Evolutionary conservation across 2,329 filamentous ascomycete genomes (phyloP).

Genomic region (Pseudogymnoascus sp.): DNA sequence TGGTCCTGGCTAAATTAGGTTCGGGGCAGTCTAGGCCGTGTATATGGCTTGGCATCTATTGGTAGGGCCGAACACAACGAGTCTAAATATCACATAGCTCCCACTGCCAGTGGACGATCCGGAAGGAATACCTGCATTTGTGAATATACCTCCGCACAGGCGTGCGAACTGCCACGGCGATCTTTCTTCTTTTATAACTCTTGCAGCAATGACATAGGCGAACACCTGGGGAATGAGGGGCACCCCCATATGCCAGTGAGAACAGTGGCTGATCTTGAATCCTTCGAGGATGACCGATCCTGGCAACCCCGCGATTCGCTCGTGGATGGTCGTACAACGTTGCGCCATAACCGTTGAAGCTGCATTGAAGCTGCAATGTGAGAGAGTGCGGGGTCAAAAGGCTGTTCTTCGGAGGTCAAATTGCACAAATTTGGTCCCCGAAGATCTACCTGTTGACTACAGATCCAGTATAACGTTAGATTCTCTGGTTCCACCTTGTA

Average conservation of each 20-base stretch:
- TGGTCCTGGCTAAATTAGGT: neutral
- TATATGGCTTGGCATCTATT: neutral
- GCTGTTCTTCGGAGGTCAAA: neutral
- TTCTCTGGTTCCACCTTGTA: neutral
- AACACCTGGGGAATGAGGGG: neutral
- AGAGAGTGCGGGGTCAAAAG: neutral
- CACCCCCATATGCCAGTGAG: neutral
- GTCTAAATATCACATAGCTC: neutral
- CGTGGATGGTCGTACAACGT: neutral
- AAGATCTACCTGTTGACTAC: neutral
- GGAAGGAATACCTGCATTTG: slow-evolving; percentile 5
- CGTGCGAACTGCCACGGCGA: neutral
- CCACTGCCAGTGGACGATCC: neutral
- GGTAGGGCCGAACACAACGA: slow-evolving; percentile 4
- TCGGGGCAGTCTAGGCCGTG: neutral
- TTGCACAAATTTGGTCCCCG: neutral
- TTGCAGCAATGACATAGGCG: neutral
- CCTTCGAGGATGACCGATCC: neutral
- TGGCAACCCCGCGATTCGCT: slow-evolving; percentile 1
- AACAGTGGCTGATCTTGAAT: neutral
- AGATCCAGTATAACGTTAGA: neutral
- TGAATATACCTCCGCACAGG: neutral
- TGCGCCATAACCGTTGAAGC: neutral
- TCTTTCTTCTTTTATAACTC: neutral
- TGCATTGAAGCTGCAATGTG: neutral